Percentiles rank a stretch among this genome's conserved stretches.
These are phyloP conservation scores for Pseudonectria buxi DNA, from an alignment of 2,329 filamentous ascomycete genomes.

Conservation along the genomic window DNA sequence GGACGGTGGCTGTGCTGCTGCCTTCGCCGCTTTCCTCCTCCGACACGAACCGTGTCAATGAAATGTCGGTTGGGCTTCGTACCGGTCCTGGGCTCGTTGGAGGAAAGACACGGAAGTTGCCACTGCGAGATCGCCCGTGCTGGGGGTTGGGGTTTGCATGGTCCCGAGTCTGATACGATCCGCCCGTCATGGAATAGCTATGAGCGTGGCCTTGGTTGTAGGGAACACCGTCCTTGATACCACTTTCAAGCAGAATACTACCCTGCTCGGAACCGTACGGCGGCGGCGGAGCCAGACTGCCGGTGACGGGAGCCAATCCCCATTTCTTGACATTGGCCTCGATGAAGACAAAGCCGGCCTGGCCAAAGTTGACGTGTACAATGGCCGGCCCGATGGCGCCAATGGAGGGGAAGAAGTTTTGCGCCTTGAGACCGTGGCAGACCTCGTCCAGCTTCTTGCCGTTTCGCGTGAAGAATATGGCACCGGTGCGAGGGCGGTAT, in stretches of 20 bases:
- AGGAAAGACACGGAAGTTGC: conserved; percentile 67
- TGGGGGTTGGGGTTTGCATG: conserved; percentile 46
- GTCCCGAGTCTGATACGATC: conserved; percentile 33
- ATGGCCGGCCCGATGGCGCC: conserved; percentile 89
- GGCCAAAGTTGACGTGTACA: conserved; percentile 95
- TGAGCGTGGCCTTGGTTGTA: conserved; percentile 37
- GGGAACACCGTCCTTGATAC: conserved; percentile 55
- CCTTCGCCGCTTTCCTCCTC: conserved; percentile 64
- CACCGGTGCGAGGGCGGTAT: conserved; percentile 88
- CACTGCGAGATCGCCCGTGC: conserved; percentile 69
- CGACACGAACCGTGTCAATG: conserved; percentile 74
- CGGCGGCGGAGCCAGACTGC: conserved; percentile 87
- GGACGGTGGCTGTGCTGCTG: conserved; percentile 21
- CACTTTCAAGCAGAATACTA: conserved; percentile 87
- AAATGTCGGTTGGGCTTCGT: conserved; percentile 91
- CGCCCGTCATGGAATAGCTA: conserved; percentile 37
- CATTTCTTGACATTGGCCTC: conserved; percentile 99
- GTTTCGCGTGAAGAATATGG: conserved; percentile 96
- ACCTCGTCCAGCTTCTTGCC: conserved; percentile 96
- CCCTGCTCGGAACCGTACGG: conserved; percentile 97
- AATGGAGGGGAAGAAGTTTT: conserved; percentile 97
- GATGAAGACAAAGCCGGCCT: conserved; percentile 97
- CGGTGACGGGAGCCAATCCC: conserved; percentile 93
- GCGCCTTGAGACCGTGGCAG: conserved; percentile 82
- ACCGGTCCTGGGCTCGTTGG: conserved; percentile 84